Conservation (phyloP, 768 basidiomycete genomes). For the Podaxis sp. region DNA sequence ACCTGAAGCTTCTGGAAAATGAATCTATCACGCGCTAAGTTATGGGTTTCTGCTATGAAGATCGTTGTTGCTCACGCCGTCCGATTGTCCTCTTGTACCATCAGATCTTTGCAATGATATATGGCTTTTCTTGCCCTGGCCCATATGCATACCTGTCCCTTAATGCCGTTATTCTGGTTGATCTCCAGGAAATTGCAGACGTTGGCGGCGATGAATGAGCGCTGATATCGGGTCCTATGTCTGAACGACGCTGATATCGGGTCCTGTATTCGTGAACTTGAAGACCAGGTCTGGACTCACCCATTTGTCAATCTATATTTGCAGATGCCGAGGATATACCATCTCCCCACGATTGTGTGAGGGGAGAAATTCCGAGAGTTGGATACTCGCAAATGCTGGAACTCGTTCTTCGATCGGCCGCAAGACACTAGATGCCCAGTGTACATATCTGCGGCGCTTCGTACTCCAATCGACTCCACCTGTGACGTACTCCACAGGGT, state of each 20-base stretch:
- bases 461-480: neutral
- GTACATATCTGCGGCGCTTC: neutral
- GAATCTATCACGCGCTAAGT: neutral
- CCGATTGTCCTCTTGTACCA: neutral
- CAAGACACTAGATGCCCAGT: neutral
- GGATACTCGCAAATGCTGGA: neutral
- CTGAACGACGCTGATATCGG: neutral
- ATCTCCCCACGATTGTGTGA: neutral
- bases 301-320: neutral
- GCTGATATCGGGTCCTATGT: slow-evolving; percentile 3
- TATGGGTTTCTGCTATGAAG: neutral
- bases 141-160: neutral
- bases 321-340: neutral
- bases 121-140: neutral
- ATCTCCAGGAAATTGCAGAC: neutral
- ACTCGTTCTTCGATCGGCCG: neutral
- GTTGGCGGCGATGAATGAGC: neutral
- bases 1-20: slow-evolving; percentile 57
- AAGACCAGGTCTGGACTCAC: too few relatives aligned
- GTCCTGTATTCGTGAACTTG: neutral
- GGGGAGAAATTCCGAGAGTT: neutral
- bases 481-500: neutral
- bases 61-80: neutral
- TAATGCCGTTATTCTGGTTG: neutral
- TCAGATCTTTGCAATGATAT: neutral